phyloP scores from a whole-genome alignment of 208 protist species.

The Polymyxa betae region DNA sequence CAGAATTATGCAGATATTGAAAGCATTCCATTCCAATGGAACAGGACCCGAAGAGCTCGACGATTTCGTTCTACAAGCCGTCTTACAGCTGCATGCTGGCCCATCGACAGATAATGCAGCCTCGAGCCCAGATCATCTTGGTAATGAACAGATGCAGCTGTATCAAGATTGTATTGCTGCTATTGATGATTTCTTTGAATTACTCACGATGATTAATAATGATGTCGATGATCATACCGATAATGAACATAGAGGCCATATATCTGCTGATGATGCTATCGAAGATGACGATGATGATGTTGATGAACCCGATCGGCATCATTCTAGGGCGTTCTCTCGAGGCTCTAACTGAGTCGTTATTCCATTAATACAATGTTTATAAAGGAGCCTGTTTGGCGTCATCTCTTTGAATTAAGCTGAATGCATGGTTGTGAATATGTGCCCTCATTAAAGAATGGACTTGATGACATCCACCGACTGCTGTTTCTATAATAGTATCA shows the following conservation, averaged over 20 bases:
- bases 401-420: constrained; percentile 8
- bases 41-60: constrained; percentile 18
- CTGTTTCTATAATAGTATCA: constrained; percentile 71
- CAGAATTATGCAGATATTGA: constrained; percentile 30
- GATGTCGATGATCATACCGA: neutral
- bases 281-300: too few species aligned
- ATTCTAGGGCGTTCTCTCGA: neutral
- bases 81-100: neutral
- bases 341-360: neutral
- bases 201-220: neutral
- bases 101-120: neutral
- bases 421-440: neutral
- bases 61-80: constrained; percentile 45
- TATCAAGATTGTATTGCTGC: constrained; percentile 49
- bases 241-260: neutral
- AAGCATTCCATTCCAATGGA: neutral
- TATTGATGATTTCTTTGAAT: constrained; percentile 44
- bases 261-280: too few species aligned
- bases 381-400: constrained; percentile 6
- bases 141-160: constrained; percentile 52
- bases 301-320: too few species aligned
- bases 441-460: constrained; percentile 37
- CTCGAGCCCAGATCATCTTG: neutral
- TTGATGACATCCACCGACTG: constrained; percentile 69
- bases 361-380: neutral